Base-by-base conservation (phyloP, 805 yeast species). In the Teunomyces stri region DNA sequence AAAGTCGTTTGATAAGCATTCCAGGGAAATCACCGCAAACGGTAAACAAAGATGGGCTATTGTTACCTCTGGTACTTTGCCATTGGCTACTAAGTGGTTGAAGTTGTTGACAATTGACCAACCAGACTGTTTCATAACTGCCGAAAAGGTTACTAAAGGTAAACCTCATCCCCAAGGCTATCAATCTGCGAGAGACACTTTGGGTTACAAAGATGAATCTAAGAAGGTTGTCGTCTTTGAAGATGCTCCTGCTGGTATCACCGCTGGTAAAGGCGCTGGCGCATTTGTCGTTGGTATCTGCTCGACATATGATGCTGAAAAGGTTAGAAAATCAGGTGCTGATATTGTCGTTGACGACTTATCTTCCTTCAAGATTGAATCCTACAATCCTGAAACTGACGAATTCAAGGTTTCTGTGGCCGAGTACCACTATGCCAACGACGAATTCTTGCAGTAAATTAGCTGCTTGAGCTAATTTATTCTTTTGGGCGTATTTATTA, bases 151-250 rank as follows among this genome's bases (percentile, higher is more conserved):
- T 54, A 70, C 76, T 51, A 75, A 77, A 59, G 96, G 96, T 61
- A 88, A 88, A 75, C 96, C 96, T 37, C 79, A 86, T 69, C 96
- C 96, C 37, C 85, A 84, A 72, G 94, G 95, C 46, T 88, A 88
- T 73, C 72, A 78, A 53, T 64, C 71, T 61, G 89, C 88, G 51
- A 74, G 79, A 65, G 59, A 69, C 49, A 56, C 74, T 36, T 66
- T 76, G 54, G 76, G 78, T 22, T 72, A 69, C 56, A 66, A 67
- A 48, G 58, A 51, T 7, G 47, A 63, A 27, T 50, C 55, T 45
- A 63, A 68, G 54, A 70, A 71, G 58, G 75, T 70, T 46, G 83
- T 87, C 37, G 90, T 85, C 43, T 88, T 88, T 61, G 96, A 88
- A 71, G 96, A 88, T 64, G 95, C 96, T 40, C 92, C 90, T 49